These are phyloP conservation scores for Ehretia macrophylla DNA, from an alignment of 257 asterid species.

Conservation along the genomic window DNA sequence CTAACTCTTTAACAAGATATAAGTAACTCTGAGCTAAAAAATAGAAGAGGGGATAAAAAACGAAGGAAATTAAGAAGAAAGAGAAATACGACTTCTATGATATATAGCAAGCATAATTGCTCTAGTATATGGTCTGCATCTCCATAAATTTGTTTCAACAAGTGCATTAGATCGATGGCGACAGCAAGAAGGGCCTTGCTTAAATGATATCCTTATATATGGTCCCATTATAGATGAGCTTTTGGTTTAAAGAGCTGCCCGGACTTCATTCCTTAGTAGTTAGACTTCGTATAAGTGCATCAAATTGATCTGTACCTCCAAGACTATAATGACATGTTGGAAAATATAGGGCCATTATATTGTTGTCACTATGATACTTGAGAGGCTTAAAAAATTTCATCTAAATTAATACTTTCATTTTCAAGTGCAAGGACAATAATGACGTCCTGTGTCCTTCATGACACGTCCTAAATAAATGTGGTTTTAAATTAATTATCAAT, in stretches of 20 bases:
- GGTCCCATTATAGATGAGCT: not conserved
- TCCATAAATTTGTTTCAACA: not conserved
- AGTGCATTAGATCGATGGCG: not conserved
- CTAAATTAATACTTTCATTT: too few relatives aligned
- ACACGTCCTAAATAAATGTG: too few relatives aligned
- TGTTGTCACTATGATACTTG: not conserved
- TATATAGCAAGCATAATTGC: not conserved
- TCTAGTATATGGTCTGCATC: too few relatives aligned
- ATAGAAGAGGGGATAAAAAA: not conserved
- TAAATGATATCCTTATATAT: not conserved
- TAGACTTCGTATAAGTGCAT: constrained; percentile 9
- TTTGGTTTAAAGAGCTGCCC: constrained; percentile 9
- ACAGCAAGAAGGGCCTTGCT: not conserved
- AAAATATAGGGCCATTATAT: too few relatives aligned
- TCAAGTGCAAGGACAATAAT: too few relatives aligned
- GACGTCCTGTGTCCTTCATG: too few relatives aligned
- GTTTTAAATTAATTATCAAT: too few relatives aligned
- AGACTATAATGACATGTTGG: constrained; percentile 2
- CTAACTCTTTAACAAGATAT: too few relatives aligned
- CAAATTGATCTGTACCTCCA: not conserved
- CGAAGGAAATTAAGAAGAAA: too few relatives aligned
- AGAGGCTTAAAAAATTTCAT: not conserved
- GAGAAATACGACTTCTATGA: not conserved
- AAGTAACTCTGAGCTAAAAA: too few relatives aligned
- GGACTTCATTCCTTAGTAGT: constrained; percentile 12